Evolutionary conservation across 1,139 yeast genomes (phyloP).

Genomic region (Saccharomyces pastorianus): DNA sequence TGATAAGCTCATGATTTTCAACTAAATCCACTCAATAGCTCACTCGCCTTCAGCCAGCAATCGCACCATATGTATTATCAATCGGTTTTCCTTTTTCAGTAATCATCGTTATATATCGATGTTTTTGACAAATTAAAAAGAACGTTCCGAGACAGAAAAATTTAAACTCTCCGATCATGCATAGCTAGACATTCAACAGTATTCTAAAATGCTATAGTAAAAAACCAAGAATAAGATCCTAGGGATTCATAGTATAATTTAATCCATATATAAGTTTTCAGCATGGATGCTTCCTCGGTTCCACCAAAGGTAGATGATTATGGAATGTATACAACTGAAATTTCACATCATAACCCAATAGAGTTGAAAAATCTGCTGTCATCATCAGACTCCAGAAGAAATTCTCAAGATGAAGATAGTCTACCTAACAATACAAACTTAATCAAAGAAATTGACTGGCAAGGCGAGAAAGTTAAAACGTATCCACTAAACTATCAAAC

Average conservation of each 20-base stretch:
- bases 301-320: not conserved
- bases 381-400: not conserved
- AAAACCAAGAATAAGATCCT: not conserved
- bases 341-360: not conserved
- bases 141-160: not conserved
- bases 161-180: not conserved
- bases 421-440: not conserved
- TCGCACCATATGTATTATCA: not conserved
- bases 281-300: not conserved
- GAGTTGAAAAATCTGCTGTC: not conserved
- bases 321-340: not conserved
- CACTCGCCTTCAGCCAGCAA: not conserved
- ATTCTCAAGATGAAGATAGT: not conserved
- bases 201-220: not conserved
- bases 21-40: not conserved
- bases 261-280: not conserved
- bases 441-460: constrained; percentile 18
- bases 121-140: not conserved
- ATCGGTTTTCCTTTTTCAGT: not conserved
- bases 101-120: not conserved
- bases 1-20: not conserved
- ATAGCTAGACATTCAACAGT: not conserved
- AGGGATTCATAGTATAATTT: not conserved
- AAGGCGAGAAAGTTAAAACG: constrained; percentile 19
- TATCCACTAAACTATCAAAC: constrained; percentile 25